Percentiles rank a stretch among this genome's conserved stretches.
Conservation (phyloP, 139 green algal species). For the Chlorella sorokiniana region DNA sequence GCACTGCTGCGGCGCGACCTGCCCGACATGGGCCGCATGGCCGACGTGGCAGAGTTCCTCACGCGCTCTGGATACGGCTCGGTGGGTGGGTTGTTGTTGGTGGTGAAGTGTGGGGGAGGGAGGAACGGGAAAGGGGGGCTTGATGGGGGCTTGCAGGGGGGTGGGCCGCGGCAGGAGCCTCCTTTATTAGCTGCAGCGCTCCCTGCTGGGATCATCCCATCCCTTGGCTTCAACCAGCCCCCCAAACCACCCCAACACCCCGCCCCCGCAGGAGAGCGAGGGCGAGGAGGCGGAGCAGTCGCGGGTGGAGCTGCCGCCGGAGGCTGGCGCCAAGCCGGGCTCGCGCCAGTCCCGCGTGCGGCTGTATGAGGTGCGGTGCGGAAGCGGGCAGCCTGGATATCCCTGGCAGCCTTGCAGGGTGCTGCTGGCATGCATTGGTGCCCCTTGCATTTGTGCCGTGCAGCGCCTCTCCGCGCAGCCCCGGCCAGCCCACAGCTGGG, state of each 20-base stretch:
- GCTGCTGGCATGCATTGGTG: background rate
- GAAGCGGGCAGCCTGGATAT: background rate
- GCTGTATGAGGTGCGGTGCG: conserved; percentile 76
- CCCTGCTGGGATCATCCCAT: background rate
- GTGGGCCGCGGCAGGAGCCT: background rate
- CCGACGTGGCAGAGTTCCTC: conserved; percentile 91
- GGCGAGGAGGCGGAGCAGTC: conserved; percentile 77
- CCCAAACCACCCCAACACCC: background rate
- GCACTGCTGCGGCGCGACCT: conserved; percentile 70
- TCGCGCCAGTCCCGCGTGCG: conserved; percentile 67
- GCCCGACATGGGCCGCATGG: conserved; percentile 75
- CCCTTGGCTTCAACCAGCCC: background rate
- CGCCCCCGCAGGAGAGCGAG: conserved; percentile 79
- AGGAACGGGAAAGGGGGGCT: background rate
- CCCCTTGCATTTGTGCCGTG: background rate
- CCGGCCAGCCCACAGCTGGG: too few relatives aligned
- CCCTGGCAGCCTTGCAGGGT: too few relatives aligned
- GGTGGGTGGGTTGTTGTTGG: conserved; percentile 54
- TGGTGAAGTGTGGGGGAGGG: background rate
- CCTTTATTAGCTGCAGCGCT: too few relatives aligned
- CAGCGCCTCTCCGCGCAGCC: too few relatives aligned
- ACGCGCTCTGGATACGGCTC: conserved; percentile 82
- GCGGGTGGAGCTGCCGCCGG: conserved; percentile 65
- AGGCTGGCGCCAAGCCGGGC: conserved; percentile 54
- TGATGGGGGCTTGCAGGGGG: background rate